Conservation (phyloP, 352 stramenopile genomes). For the Globisporangium uncinulatum region DNA sequence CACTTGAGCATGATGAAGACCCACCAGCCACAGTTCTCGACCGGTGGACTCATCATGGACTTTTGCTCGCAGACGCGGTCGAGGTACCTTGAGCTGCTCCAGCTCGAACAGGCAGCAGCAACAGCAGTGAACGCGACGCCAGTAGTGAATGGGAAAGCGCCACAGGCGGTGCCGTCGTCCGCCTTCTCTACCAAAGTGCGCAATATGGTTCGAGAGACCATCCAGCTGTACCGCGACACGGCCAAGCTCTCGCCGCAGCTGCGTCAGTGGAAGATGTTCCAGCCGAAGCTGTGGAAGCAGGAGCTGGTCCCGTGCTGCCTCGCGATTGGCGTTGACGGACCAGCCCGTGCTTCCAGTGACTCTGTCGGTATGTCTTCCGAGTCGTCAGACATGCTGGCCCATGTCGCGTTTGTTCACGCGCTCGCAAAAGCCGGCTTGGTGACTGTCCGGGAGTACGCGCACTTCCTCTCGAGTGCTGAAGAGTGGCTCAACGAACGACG, state of each 20-base stretch:
- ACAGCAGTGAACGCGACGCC: not conserved
- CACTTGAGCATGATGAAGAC: conserved; percentile 36
- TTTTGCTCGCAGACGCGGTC: conserved; percentile 27
- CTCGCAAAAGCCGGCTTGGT: conserved; percentile 22
- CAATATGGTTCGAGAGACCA: conserved; percentile 19
- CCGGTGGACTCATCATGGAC: conserved; percentile 24
- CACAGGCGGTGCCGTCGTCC: not conserved
- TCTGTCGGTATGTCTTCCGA: not conserved
- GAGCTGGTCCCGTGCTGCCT: conserved; percentile 32
- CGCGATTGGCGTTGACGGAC: conserved; percentile 13
- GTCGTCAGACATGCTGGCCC: conserved; percentile 4
- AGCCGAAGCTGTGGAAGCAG: conserved; percentile 25
- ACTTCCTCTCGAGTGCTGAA: conserved; percentile 20
- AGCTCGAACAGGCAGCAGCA: conserved; percentile 13
- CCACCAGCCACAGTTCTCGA: conserved; percentile 20
- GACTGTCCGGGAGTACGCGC: conserved; percentile 16
- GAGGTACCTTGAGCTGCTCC: conserved; percentile 15
- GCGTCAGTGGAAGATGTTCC: conserved; percentile 31
- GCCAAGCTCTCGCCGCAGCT: conserved; percentile 17
- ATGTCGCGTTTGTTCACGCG: conserved; percentile 21
- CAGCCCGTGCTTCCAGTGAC: not conserved
- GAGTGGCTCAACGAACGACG: conserved; percentile 13
- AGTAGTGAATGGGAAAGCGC: not conserved
- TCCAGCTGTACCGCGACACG: conserved; percentile 17
- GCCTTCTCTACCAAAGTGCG: conserved; percentile 11